Conservation (phyloP, 148 eudicot genomes). For the Rheum nobile region DNA sequence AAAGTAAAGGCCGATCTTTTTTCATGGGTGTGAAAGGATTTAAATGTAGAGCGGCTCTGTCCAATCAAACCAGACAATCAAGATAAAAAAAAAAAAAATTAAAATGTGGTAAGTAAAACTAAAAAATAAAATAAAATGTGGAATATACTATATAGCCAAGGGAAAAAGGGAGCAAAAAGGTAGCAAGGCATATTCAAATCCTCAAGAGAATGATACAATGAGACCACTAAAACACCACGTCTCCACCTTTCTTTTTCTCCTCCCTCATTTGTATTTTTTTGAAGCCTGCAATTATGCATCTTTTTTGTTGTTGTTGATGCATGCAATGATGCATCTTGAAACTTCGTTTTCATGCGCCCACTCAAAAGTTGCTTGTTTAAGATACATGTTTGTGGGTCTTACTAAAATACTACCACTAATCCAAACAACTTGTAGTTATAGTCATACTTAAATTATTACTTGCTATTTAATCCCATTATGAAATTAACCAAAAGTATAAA, state of each 20-base stretch:
- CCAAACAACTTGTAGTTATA: background rate
- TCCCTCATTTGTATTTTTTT: too few species aligned
- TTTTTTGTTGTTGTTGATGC: too few species aligned
- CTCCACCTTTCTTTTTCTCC: background rate
- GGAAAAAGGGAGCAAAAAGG: background rate
- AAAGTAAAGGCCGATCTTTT: too few species aligned
- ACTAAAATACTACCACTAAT: background rate
- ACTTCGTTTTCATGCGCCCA: background rate
- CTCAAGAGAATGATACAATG: background rate
- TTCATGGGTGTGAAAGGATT: too few species aligned
- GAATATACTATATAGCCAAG: background rate
- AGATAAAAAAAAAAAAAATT: background rate
- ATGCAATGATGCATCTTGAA: background rate
- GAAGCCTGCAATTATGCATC: too few species aligned
- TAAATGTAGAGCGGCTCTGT: too few species aligned
- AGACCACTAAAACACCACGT: background rate
- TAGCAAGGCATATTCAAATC: constrained; percentile 1
- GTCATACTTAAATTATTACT: background rate
- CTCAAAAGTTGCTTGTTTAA: background rate
- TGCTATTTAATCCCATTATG: background rate
- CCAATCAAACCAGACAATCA: too few species aligned
- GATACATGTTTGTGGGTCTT: background rate
- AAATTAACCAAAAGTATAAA: background rate
- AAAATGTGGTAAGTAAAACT: background rate
- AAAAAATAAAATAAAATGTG: background rate